These are phyloP conservation scores for Plenodomus biglobosus DNA, from an alignment of 2,329 filamentous ascomycete genomes.

Conservation along the genomic window DNA sequence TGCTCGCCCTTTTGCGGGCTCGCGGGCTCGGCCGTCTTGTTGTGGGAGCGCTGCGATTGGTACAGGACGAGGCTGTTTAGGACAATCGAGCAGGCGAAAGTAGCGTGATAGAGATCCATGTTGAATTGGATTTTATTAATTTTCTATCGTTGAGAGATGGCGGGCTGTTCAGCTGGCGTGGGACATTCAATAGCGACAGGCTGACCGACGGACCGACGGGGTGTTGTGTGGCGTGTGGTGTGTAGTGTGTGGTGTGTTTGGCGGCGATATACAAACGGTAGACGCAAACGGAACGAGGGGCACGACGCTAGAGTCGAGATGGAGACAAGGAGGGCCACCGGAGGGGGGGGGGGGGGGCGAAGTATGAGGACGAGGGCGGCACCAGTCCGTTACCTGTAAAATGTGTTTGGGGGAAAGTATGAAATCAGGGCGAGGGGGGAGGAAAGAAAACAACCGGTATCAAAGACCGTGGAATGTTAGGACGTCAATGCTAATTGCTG, in stretches of 20 bases:
- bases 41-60: slow-evolving; percentile 26
- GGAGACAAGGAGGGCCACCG: not conserved
- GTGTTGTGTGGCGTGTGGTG: no score
- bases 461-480: not conserved
- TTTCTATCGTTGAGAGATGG: not conserved
- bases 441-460: not conserved
- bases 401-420: not conserved
- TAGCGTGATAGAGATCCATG: slow-evolving; percentile 38
- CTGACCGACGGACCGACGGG: no score
- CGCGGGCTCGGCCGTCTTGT: slow-evolving; percentile 6
- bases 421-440: not conserved
- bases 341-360: no score
- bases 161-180: not conserved
- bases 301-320: not conserved
- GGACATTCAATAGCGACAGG: not conserved
- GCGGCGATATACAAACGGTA: not conserved
- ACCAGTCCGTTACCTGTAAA: not conserved
- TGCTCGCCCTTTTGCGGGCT: slow-evolving; percentile 24
- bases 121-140: slow-evolving; percentile 4
- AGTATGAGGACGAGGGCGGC: not conserved
- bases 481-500: not conserved
- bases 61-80: slow-evolving; percentile 32
- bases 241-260: no score
- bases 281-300: not conserved
- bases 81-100: slow-evolving; percentile 30